Base-by-base conservation (phyloP, 2,329 filamentous ascomycete genomes). In the Atkinsonella texensis region DNA sequence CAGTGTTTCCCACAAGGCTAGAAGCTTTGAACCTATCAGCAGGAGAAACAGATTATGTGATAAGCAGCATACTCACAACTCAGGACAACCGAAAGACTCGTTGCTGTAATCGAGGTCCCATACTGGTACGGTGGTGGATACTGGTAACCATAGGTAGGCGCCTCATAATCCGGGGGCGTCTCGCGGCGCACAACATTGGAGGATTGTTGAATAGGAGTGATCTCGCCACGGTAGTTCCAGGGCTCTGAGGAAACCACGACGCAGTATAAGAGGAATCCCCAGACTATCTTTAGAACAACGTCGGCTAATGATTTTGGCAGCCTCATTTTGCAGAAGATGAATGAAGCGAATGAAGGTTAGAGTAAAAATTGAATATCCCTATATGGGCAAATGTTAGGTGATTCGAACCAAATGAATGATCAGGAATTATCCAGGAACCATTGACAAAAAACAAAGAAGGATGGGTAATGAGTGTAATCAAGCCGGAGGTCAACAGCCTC, bases 61-160 rank as follows among this genome's bases (percentile, higher is more conserved):
- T 17, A 8, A 28, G 2, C 28, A 18, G 17, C 12, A 32, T 11
- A 54, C 58, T 55, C n/a, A 59, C 58, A 52, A 33, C 32, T 38
- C 17, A 23, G 35, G 23, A 47, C 38, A 43, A 23, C 11, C 31
- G 46, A 20, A 7, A 39, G 41, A 38, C 15, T 39, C 9, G 39
- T 31, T 32, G 40, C 49, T 32, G 40, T 50, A n/a, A 43, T 48
- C 10, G 56, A 54, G 20, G 53, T 56, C 13, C 52, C 57, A 18
- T 55, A 53, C 38, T 53, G 50, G 43, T 60, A 60, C 7, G 58
- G 56, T 49, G 57, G 56, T 11, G 54, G 54, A 41, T 53, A 50
- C 3, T 55, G 54, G 44, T 58, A 58, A 40, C 40, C 45, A 28
- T 56, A 54, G 33, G 44, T 54, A 23, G 58, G 55, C 28, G 57